Evolutionary conservation across 306 rosid species (phyloP).

Genomic region (Coriaria nepalensis): DNA sequence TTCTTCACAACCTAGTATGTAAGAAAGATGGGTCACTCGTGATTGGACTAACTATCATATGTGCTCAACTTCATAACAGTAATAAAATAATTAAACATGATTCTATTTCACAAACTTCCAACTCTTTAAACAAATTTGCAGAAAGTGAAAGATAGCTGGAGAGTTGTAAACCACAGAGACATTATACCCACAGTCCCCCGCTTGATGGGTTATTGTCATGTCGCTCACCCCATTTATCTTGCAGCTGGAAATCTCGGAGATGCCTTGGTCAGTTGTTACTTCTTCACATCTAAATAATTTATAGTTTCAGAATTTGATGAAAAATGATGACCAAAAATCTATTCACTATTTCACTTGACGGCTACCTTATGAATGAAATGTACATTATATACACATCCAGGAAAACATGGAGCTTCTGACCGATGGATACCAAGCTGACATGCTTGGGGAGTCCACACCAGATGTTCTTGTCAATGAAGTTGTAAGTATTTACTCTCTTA

Average conservation of each 20-base stretch:
- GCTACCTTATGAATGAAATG: too few relatives aligned
- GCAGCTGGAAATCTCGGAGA: slow-evolving; percentile 54
- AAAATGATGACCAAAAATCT: too few relatives aligned
- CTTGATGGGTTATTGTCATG: slow-evolving; percentile 97
- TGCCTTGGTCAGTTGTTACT: slow-evolving; percentile 48
- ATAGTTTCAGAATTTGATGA: not conserved
- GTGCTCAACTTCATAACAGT: too few relatives aligned
- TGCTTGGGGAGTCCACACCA: slow-evolving; percentile 88
- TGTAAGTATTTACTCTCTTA: slow-evolving; percentile 31
- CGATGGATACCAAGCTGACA: slow-evolving; percentile 74
- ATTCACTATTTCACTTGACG: too few relatives aligned
- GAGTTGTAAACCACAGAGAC: slow-evolving; percentile 96
- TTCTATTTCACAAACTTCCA: slow-evolving; percentile 6
- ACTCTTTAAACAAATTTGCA: slow-evolving; percentile 43
- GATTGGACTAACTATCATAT: too few relatives aligned
- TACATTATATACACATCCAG: too few relatives aligned
- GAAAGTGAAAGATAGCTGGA: slow-evolving; percentile 97
- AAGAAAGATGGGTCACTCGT: too few relatives aligned
- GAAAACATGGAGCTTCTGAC: slow-evolving; percentile 62
- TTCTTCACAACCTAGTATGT: too few relatives aligned
- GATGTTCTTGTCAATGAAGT: slow-evolving; percentile 81
- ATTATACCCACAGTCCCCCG: slow-evolving; percentile 91
- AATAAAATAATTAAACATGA: too few relatives aligned
- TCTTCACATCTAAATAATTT: not conserved
- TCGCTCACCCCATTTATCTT: slow-evolving; percentile 79